phyloP scores from a whole-genome alignment of 75 land plant genomes.

The Pinus albicaulis region DNA sequence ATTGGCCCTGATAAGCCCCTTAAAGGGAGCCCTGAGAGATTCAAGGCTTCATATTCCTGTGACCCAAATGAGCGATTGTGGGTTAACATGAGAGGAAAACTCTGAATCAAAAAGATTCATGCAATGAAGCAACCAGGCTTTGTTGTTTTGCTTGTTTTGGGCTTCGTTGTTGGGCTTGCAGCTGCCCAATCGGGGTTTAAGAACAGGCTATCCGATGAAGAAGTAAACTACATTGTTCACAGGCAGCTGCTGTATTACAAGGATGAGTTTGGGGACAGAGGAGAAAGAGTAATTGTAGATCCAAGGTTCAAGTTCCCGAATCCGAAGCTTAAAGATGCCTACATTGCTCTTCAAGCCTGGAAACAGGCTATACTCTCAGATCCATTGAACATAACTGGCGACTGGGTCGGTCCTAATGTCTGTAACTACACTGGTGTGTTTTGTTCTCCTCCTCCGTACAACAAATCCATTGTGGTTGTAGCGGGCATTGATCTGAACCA shows the following conservation, averaged over 20 bases:
- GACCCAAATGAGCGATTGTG: not conserved
- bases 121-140: slow-evolving; percentile 1
- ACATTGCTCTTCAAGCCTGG: slow-evolving; percentile 82
- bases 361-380: slow-evolving; percentile 55
- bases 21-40: too few species aligned
- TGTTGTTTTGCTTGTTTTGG: slow-evolving; percentile 5
- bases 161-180: not conserved
- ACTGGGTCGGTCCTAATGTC: slow-evolving; percentile 56
- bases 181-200: not conserved
- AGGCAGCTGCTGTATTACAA: slow-evolving; percentile 40
- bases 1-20: too few species aligned
- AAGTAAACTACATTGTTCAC: slow-evolving; percentile 19
- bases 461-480: slow-evolving; percentile 36
- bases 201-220: slow-evolving; percentile 19
- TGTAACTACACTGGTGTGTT: slow-evolving; percentile 55
- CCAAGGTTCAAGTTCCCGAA: slow-evolving; percentile 39
- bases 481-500: slow-evolving; percentile 66
- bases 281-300: slow-evolving; percentile 19
- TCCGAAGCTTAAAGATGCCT: slow-evolving; percentile 48
- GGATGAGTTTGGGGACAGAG: slow-evolving; percentile 29
- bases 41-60: too few species aligned
- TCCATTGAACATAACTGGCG: slow-evolving; percentile 41
- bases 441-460: slow-evolving; percentile 37
- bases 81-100: slow-evolving; percentile 2
- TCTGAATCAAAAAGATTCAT: not conserved